phyloP scores from a whole-genome alignment of 2,329 filamentous ascomycete species.

The Ciborinia camelliae region DNA sequence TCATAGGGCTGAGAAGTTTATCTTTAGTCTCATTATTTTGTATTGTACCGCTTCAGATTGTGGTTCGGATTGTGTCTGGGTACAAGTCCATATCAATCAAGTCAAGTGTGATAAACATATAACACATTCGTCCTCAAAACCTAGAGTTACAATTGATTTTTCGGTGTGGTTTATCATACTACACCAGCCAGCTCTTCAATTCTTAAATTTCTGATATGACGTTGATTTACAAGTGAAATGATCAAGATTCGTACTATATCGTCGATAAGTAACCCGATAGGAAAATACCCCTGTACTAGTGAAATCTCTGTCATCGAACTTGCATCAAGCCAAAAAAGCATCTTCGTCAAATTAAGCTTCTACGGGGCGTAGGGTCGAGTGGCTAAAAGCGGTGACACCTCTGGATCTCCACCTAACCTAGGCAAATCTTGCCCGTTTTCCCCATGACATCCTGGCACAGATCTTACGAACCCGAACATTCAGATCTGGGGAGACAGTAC shows the following conservation, averaged over 20 bases:
- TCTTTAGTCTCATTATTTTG: background rate
- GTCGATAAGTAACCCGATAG: conserved; percentile 15
- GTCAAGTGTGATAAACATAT: conserved; percentile 4
- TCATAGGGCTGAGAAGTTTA: conserved; percentile 16
- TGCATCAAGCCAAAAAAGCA: conserved; percentile 5
- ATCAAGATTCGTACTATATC: background rate
- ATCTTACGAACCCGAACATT: background rate
- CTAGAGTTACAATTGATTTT: background rate
- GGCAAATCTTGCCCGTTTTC: conserved; percentile 2
- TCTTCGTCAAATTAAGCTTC: conserved; percentile 16
- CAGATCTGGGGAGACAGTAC: background rate
- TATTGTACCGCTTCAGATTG: background rate
- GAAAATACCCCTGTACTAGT: conserved; percentile 9
- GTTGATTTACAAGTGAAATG: background rate
- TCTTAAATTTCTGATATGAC: background rate
- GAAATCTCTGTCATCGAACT: conserved; percentile 12
- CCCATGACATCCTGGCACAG: conserved; percentile 1
- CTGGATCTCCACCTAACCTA: conserved; percentile 1
- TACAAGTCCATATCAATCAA: conserved; percentile 1
- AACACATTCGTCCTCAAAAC: background rate
- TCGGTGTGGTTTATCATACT: background rate
- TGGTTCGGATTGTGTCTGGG: background rate
- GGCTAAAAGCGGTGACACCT: conserved; percentile 15
- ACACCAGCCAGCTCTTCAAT: background rate
- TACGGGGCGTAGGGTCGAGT: conserved; percentile 11